Percentiles rank a stretch among this genome's conserved stretches.
phyloP scores from a whole-genome alignment of 2,329 filamentous ascomycete species.

The Fusarium sp. region DNA sequence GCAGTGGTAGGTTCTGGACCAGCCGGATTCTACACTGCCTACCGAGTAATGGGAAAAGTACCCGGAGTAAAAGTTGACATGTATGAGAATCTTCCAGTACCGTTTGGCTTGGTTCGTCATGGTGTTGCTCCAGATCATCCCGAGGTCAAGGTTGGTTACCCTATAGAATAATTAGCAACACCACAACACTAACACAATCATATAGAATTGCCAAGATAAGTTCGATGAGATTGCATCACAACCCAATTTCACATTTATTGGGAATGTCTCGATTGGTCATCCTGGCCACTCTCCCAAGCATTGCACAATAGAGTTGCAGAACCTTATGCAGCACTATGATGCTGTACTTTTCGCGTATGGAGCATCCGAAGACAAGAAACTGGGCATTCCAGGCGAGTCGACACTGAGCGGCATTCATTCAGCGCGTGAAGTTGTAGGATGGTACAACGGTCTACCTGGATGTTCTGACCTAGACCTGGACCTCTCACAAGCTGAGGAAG shows the following conservation, averaged over 20 bases:
- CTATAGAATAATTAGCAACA: neutral
- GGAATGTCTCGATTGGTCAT: slow-evolving; percentile 85
- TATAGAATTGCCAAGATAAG: slow-evolving; percentile 91
- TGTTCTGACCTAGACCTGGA: slow-evolving; percentile 79
- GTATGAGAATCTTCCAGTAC: slow-evolving; percentile 94
- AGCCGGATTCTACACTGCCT: slow-evolving; percentile 94
- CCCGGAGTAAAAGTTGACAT: slow-evolving; percentile 84
- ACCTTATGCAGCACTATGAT: slow-evolving; percentile 86
- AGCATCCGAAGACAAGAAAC: slow-evolving; percentile 82
- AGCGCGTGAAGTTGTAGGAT: slow-evolving; percentile 93
- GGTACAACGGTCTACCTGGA: slow-evolving; percentile 97
- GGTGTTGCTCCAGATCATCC: slow-evolving; percentile 99
- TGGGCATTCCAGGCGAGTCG: slow-evolving; percentile 85
- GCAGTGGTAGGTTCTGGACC: slow-evolving; percentile 94
- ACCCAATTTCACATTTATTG: slow-evolving; percentile 87
- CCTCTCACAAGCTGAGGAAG: slow-evolving; percentile 80
- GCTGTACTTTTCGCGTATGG: slow-evolving; percentile 94
- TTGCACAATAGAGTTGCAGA: slow-evolving; percentile 71
- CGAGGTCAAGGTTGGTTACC: slow-evolving; percentile 83
- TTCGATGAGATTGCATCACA: slow-evolving; percentile 89
- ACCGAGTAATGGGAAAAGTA: slow-evolving; percentile 83
- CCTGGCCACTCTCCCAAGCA: slow-evolving; percentile 54
- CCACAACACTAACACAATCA: slow-evolving; percentile 5
- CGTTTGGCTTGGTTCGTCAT: slow-evolving; percentile 91
- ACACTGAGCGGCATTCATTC: slow-evolving; percentile 81